Evolutionary conservation across 495 filamentous ascomycete species (phyloP), one percentile per base, ranked within the genome.

Genomic region (Tuber umbilicatum): DNA sequence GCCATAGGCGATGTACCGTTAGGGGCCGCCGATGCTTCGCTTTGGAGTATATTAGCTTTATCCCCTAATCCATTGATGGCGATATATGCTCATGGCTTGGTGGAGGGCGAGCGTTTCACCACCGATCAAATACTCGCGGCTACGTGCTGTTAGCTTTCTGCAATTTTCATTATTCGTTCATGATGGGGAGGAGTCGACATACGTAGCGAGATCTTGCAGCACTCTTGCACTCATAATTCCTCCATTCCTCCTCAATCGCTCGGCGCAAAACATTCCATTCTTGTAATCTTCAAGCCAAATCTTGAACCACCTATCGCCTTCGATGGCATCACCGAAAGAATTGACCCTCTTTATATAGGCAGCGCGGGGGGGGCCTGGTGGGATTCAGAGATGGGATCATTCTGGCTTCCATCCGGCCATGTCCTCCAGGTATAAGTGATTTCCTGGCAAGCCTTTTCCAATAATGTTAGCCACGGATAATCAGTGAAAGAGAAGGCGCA

Each of bases 251-350:
- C n/a, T n/a, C n/a, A n/a, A n/a, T n/a, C n/a, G n/a, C n/a, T n/a
- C n/a, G n/a, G n/a, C n/a, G n/a, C n/a, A n/a, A n/a, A n/a, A n/a
- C n/a, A n/a, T n/a, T 5, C 84, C 84, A 70, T 84, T 75, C 79
- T 90, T 86, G 80, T 91, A 91, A 69, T 89, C 90, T 41, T 89
- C 86, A 67, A 90, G 85, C 84, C 84, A 91, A 81, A 94, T 89
- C 85, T 93, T 94, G 86, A 94, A 92, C 92, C 92, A 94, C 35
- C 92, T 91, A 73, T 83, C 83, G 6, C 92, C 91, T 41, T 85
- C 81, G 41, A 86, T 87, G 10, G 76, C 60, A 69, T 84, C 73
- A 37, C 2, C 37, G 31, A 78, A 74, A 17, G 68, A 64, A 71
- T 45, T 42, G 27, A 81, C 70, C 40, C 78, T 85, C 84, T 93